A percentile compares a stretch with the other conserved stretches of the same genome.
These are phyloP conservation scores for Lentinula guzmanii DNA, from an alignment of 768 basidiomycete genomes.

Conservation along the genomic window DNA sequence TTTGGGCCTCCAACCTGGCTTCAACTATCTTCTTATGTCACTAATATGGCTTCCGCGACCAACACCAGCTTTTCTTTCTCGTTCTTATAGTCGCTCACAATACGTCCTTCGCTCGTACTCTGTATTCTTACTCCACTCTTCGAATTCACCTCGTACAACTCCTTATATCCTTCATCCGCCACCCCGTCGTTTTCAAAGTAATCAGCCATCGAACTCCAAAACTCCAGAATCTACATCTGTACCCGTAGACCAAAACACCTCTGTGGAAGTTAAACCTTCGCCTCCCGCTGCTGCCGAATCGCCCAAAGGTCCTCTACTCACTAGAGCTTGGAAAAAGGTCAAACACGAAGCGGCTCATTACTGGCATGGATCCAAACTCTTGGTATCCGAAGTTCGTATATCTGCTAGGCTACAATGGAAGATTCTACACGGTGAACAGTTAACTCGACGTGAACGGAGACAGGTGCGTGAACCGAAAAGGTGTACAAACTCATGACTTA, in stretches of 20 bases:
- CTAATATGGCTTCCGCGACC: conserved; percentile 64
- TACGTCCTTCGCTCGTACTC: conserved; percentile 19
- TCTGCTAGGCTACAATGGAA: conserved; percentile 85
- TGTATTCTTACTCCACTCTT: conserved; percentile 13
- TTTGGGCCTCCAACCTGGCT: background rate
- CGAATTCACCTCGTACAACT: conserved; percentile 12
- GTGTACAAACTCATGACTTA: background rate
- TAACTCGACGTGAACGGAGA: conserved; percentile 90
- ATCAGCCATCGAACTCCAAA: conserved; percentile 19
- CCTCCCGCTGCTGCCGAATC: conserved; percentile 42
- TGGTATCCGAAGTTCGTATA: conserved; percentile 92
- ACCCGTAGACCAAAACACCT: conserved; percentile 17
- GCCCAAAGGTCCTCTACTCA: conserved; percentile 36
- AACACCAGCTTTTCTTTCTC: conserved; percentile 34
- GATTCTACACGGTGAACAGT: conserved; percentile 81
- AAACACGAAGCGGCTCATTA: conserved; percentile 97
- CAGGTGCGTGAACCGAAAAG: conserved; percentile 51
- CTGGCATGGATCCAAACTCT: conserved; percentile 92
- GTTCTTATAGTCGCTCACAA: conserved; percentile 21
- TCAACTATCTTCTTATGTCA: conserved; percentile 45
- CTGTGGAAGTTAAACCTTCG: conserved; percentile 40
- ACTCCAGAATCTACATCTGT: conserved; percentile 12
- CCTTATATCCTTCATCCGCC: conserved; percentile 9
- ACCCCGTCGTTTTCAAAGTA: conserved; percentile 26
- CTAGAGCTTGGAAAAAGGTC: conserved; percentile 83